These are phyloP conservation scores for Pezicula rhizophila DNA, from an alignment of 2,329 filamentous ascomycete genomes.

Conservation along the genomic window DNA sequence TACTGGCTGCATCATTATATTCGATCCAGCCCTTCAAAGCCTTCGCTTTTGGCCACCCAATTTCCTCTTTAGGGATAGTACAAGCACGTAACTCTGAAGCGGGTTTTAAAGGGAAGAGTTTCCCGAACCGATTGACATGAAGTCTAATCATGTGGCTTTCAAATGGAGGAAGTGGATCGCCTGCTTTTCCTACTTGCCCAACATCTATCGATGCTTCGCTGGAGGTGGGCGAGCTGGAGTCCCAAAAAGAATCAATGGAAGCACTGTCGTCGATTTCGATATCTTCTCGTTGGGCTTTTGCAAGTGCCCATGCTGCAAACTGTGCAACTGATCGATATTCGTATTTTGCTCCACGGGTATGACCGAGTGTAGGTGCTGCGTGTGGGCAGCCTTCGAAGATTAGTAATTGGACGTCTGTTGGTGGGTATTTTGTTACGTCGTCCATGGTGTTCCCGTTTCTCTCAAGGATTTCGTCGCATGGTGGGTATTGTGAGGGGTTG, in stretches of 20 bases:
- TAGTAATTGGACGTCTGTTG: conserved; percentile 85
- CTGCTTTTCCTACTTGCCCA: conserved; percentile 64
- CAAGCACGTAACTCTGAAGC: conserved; percentile 58
- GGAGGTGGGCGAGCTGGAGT: too few species aligned
- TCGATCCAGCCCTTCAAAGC: conserved; percentile 77
- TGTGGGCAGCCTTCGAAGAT: conserved; percentile 93
- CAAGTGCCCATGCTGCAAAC: conserved; percentile 84
- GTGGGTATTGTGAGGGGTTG: conserved; percentile 68
- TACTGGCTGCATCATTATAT: conserved; percentile 63
- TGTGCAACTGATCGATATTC: conserved; percentile 89
- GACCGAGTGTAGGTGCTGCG: conserved; percentile 80
- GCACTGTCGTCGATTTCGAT: conserved; percentile 74
- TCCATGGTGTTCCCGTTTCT: conserved; percentile 44
- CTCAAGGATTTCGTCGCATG: conserved; percentile 53
- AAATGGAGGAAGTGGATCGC: conserved; percentile 74
- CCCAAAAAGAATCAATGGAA: neutral
- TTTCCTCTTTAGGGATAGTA: conserved; percentile 52
- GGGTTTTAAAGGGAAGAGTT: conserved; percentile 59
- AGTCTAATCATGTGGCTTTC: conserved; percentile 84
- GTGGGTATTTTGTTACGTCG: conserved; percentile 58
- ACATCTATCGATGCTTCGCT: neutral
- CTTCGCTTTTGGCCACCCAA: conserved; percentile 72
- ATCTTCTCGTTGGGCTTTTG: conserved; percentile 66
- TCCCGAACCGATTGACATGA: conserved; percentile 68
- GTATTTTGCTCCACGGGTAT: conserved; percentile 83